phyloP scores from a whole-genome alignment of 768 basidiomycete species.

The Tulasnella sp. region DNA sequence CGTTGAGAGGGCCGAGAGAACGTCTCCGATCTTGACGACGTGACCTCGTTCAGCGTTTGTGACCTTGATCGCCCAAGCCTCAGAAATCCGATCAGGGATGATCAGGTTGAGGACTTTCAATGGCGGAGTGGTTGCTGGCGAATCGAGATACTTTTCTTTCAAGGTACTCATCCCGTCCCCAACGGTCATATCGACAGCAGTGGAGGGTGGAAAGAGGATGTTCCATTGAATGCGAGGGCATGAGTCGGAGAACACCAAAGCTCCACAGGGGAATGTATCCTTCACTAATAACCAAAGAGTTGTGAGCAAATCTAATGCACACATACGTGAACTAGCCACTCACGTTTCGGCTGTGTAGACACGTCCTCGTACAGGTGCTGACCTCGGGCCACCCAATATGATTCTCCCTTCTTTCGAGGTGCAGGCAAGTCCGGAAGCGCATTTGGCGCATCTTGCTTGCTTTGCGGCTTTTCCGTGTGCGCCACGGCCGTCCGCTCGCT shows the following conservation, averaged over 20 bases:
- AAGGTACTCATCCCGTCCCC: neutral
- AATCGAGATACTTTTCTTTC: neutral
- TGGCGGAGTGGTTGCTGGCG: neutral
- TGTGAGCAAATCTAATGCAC: neutral
- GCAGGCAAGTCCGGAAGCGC: constrained; percentile 1
- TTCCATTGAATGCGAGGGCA: neutral
- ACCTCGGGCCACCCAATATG: neutral
- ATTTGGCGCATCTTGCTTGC: neutral
- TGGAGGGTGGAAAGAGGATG: neutral
- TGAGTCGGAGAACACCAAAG: neutral
- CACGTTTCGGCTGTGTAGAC: neutral
- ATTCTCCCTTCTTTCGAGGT: neutral
- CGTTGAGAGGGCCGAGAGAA: neutral
- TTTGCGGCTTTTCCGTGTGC: neutral
- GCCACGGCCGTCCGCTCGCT: neutral
- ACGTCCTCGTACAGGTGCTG: neutral
- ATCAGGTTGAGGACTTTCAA: neutral
- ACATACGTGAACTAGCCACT: neutral
- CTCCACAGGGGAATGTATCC: neutral
- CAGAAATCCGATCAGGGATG: neutral
- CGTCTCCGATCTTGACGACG: neutral
- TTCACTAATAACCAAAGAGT: neutral
- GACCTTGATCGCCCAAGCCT: neutral
- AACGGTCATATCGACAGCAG: neutral
- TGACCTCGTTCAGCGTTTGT: neutral